A percentile compares a stretch with the other conserved stretches of the same genome.
These are phyloP conservation scores for Exsudoporus frostii DNA, from an alignment of 768 basidiomycete species.

Conservation along the genomic window DNA sequence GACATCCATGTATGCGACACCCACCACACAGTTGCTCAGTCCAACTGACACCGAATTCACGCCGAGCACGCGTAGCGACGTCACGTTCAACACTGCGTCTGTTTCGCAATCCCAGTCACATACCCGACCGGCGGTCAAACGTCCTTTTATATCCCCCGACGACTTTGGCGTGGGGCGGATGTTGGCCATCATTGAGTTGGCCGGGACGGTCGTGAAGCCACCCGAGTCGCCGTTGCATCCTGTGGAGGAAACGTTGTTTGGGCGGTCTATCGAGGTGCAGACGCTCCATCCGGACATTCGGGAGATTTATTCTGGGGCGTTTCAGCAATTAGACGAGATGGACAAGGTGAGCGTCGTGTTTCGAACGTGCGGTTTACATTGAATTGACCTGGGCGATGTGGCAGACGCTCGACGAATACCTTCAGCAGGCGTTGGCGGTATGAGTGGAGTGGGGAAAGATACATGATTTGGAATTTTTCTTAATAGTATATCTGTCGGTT, in stretches of 20 bases:
- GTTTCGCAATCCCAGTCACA: not conserved
- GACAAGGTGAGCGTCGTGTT: constrained; percentile 55
- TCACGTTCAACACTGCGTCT: constrained; percentile 32
- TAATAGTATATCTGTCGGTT: not conserved
- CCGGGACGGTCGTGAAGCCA: constrained; percentile 40
- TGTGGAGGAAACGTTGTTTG: constrained; percentile 75
- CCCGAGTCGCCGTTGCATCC: constrained; percentile 46
- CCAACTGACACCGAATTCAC: constrained; percentile 19
- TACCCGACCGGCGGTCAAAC: constrained; percentile 32
- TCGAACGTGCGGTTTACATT: not conserved
- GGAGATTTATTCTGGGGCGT: constrained; percentile 67
- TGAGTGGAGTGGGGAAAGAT: not conserved
- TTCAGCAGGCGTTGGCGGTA: constrained; percentile 21
- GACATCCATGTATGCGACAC: constrained; percentile 47
- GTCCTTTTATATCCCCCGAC: constrained; percentile 58
- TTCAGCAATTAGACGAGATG: constrained; percentile 75
- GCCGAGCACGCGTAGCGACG: not conserved
- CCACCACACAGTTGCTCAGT: constrained; percentile 30
- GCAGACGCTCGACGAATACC: constrained; percentile 32
- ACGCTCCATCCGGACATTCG: constrained; percentile 66
- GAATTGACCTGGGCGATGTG: not conserved
- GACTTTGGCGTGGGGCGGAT: constrained; percentile 86
- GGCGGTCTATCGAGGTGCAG: constrained; percentile 55
- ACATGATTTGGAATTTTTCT: not conserved
- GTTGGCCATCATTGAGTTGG: constrained; percentile 82